Conservation (phyloP, 257 asterid genomes). For the Gentiana dahurica region DNA sequence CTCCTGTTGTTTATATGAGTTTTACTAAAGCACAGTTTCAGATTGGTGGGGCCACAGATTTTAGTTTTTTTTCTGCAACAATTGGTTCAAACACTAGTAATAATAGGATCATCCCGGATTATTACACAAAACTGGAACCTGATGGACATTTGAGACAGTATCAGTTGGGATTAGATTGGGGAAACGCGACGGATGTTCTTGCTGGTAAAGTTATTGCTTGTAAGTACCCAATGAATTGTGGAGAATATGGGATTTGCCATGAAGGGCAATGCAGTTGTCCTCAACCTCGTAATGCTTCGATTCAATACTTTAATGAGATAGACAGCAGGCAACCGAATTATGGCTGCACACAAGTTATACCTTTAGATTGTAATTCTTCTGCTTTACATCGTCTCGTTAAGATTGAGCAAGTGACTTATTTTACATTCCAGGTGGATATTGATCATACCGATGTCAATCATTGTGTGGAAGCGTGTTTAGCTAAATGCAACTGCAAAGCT, state of each 20-base stretch:
- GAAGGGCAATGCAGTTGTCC: slow-evolving; percentile 1
- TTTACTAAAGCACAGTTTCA: too few species aligned
- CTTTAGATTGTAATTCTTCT: slow-evolving; percentile 26
- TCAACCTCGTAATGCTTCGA: neutral
- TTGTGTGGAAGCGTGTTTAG: slow-evolving; percentile 47
- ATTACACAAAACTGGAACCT: neutral
- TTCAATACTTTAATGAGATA: too few species aligned
- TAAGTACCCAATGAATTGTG: slow-evolving; percentile 2
- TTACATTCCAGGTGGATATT: too few species aligned
- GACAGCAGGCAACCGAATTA: too few species aligned
- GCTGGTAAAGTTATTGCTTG: neutral
- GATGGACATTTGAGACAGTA: slow-evolving; percentile 4
- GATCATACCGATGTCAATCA: slow-evolving; percentile 11
- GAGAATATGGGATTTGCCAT: slow-evolving; percentile 4
- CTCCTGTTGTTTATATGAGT: slow-evolving; percentile 47
- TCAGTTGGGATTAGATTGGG: neutral
- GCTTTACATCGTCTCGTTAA: slow-evolving; percentile 29
- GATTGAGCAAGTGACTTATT: slow-evolving; percentile 3
- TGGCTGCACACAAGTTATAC: slow-evolving; percentile 42
- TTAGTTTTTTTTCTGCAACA: too few species aligned
- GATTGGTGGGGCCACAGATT: slow-evolving; percentile 14
- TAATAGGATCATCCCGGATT: too few species aligned
- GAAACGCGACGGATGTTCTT: neutral
- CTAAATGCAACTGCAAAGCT: slow-evolving; percentile 51
- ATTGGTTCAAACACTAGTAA: too few species aligned